phyloP scores from a whole-genome alignment of 805 yeast genomes.

The Schwanniomyces vanrijiae region DNA sequence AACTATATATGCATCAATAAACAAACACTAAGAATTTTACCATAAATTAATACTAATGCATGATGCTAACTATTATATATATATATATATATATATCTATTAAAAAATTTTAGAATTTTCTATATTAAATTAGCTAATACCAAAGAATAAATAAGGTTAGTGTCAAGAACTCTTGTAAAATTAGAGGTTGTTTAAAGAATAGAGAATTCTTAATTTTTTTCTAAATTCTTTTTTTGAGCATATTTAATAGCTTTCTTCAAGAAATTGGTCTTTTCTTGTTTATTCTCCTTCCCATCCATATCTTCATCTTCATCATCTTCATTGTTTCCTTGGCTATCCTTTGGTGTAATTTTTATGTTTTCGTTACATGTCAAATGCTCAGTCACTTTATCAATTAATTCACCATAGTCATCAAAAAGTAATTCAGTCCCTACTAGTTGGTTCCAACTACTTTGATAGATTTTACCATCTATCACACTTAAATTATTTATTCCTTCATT shows the following conservation, averaged over 20 bases:
- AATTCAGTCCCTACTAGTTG: constrained; percentile 74
- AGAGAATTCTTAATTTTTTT: background rate
- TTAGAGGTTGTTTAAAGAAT: background rate
- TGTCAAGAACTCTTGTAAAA: too few species aligned
- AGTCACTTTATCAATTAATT: constrained; percentile 36
- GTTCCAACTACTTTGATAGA: constrained; percentile 77
- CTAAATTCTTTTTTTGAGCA: constrained; percentile 7
- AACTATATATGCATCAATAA: too few species aligned
- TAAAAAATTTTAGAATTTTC: too few species aligned
- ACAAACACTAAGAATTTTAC: too few species aligned
- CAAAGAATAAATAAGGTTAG: too few species aligned
- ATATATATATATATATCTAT: too few species aligned
- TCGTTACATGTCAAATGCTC: constrained; percentile 38
- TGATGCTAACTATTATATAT: too few species aligned
- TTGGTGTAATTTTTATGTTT: constrained; percentile 20
- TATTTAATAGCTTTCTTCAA: constrained; percentile 18
- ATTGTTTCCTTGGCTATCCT: constrained; percentile 18
- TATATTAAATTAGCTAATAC: too few species aligned
- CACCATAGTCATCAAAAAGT: constrained; percentile 44
- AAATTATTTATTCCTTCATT: constrained; percentile 24
- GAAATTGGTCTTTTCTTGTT: constrained; percentile 16
- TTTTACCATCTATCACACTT: constrained; percentile 40
- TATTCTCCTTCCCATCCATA: constrained; percentile 9
- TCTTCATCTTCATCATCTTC: constrained; percentile 12
- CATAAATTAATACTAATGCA: too few species aligned